These are phyloP conservation scores for Discostella stelligera DNA, from an alignment of 352 stramenopile species.

Conservation along the genomic window DNA sequence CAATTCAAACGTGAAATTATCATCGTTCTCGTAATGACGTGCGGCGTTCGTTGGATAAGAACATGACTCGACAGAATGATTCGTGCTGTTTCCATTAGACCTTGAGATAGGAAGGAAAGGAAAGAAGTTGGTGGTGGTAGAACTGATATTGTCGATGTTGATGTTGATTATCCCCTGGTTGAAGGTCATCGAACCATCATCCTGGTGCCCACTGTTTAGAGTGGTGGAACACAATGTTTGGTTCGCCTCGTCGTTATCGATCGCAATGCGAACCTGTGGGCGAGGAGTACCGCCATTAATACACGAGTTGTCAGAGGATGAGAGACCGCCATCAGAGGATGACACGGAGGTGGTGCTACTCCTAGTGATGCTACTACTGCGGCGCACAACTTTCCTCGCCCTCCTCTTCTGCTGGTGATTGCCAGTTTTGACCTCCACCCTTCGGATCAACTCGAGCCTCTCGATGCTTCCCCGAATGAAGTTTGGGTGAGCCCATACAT, in stretches of 20 bases:
- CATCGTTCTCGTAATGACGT: background rate
- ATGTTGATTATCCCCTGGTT: background rate
- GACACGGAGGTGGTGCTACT: too few relatives aligned
- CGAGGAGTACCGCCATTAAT: background rate
- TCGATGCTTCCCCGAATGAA: slow-evolving; percentile 19
- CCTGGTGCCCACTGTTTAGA: background rate
- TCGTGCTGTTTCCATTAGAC: background rate
- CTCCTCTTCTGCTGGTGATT: background rate
- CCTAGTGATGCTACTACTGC: too few relatives aligned
- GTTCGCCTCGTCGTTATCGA: too few relatives aligned
- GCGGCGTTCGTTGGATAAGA: background rate
- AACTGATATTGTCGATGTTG: background rate
- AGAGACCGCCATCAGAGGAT: too few relatives aligned
- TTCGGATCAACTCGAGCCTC: background rate
- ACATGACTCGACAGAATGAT: background rate
- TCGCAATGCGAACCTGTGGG: too few relatives aligned
- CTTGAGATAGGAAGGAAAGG: background rate
- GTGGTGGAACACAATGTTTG: background rate
- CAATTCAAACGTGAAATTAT: background rate
- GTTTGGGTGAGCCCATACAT: slow-evolving; percentile 5
- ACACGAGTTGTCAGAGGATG: background rate
- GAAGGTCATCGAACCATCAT: too few relatives aligned
- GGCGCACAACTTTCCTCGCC: background rate
- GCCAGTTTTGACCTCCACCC: slow-evolving; percentile 4
- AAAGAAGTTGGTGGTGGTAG: background rate